Percentiles rank a stretch among this genome's conserved stretches.
Evolutionary conservation across 768 basidiomycete genomes (phyloP).

Genomic region (Boletus tylopilopsis): DNA sequence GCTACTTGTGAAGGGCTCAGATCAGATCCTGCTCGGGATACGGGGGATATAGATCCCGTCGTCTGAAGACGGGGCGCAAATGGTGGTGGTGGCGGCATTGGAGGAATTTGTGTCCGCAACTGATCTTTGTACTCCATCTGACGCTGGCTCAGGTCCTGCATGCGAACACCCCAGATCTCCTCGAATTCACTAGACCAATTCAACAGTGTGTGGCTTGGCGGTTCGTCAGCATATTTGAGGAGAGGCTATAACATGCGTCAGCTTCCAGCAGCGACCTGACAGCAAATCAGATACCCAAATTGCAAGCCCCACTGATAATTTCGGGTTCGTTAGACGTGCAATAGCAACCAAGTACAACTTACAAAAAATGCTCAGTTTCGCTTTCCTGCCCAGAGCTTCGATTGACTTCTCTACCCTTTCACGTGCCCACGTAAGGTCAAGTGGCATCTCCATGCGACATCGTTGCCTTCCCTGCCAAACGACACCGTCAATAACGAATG

Average conservation of each 20-base stretch:
- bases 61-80: constrained; percentile 19
- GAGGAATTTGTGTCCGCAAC: constrained; percentile 13
- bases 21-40: constrained; percentile 22
- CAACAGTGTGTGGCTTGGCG: constrained; percentile 48
- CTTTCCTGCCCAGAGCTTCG: constrained; percentile 37
- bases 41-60: constrained; percentile 19
- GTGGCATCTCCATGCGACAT: constrained; percentile 24
- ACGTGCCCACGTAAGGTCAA: constrained; percentile 33
- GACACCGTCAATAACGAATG: neutral
- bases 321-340: constrained; percentile 8
- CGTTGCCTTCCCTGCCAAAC: constrained; percentile 30
- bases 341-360: constrained; percentile 35
- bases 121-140: constrained; percentile 15
- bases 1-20: constrained; percentile 8
- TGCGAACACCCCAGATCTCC: constrained; percentile 61
- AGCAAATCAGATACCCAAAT: constrained; percentile 51
- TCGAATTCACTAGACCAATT: constrained; percentile 62
- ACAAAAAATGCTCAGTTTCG: constrained; percentile 44
- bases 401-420: constrained; percentile 40
- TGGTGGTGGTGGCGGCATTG: constrained; percentile 32
- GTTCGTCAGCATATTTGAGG: constrained; percentile 58
- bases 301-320: constrained; percentile 51
- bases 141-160: constrained; percentile 42
- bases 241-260: constrained; percentile 46
- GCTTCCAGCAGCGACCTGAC: constrained; percentile 23